phyloP scores from a whole-genome alignment of 495 filamentous ascomycete genomes.

The Thermothielavioides terrestris region DNA sequence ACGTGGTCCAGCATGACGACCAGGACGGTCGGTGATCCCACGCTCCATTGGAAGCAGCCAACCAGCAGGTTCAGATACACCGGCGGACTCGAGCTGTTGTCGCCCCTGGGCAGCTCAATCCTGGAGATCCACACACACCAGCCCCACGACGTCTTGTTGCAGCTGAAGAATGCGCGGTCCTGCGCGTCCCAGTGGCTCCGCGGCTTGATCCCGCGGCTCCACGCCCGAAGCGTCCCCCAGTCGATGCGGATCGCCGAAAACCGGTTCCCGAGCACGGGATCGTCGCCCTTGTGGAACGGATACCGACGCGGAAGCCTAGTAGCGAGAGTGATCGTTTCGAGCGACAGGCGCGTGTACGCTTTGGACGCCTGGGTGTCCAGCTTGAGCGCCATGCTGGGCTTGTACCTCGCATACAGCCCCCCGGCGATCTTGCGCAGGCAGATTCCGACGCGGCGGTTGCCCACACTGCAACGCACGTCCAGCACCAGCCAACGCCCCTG shows the following conservation, averaged over 20 bases:
- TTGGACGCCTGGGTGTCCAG: too few relatives aligned
- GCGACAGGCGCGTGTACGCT: background rate
- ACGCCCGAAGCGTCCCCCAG: background rate
- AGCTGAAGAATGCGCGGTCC: background rate
- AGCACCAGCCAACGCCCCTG: background rate
- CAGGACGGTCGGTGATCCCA: background rate
- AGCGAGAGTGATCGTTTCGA: background rate
- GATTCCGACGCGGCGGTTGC: background rate
- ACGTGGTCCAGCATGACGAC: background rate
- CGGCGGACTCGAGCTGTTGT: background rate
- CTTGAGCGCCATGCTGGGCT: background rate
- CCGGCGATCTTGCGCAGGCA: background rate
- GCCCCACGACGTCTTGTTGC: background rate
- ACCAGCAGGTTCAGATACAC: background rate
- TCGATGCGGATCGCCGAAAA: background rate
- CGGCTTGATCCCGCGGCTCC: background rate
- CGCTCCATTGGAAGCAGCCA: background rate
- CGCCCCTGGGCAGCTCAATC: background rate
- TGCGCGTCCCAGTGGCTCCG: background rate
- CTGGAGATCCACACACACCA: background rate
- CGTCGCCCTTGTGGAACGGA: background rate
- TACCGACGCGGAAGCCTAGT: background rate
- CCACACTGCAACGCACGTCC: background rate
- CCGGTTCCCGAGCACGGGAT: background rate
- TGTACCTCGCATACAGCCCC: background rate